phyloP scores from a whole-genome alignment of 2,329 filamentous ascomycete species.

The Incumbomyces delicatus region DNA sequence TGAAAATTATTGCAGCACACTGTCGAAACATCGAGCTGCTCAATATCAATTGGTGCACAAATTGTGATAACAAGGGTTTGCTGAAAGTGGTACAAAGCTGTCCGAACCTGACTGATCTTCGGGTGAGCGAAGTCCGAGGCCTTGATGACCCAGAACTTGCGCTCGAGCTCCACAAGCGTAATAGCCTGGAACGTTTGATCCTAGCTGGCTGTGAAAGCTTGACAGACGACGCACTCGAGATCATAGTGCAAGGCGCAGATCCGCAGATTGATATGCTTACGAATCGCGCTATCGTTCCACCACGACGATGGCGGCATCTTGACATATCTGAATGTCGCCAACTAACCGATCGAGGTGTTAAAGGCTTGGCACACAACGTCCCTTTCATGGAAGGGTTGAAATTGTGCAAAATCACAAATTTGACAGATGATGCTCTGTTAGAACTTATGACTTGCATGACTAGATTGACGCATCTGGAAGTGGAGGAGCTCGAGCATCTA shows the following conservation, averaged over 20 bases:
- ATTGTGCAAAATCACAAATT: slow-evolving; percentile 62
- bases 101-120: slow-evolving; percentile 62
- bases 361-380: slow-evolving; percentile 60
- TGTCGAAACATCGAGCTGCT: slow-evolving; percentile 75
- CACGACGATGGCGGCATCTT: slow-evolving; percentile 70
- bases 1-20: slow-evolving; percentile 72
- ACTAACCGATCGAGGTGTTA: slow-evolving; percentile 65
- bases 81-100: slow-evolving; percentile 64
- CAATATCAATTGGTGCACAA: slow-evolving; percentile 88
- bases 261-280: slow-evolving; percentile 75
- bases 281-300: slow-evolving; percentile 62
- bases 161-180: slow-evolving; percentile 64
- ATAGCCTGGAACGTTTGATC: slow-evolving; percentile 72
- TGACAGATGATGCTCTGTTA: slow-evolving; percentile 65
- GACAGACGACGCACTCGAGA: slow-evolving; percentile 61
- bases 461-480: slow-evolving; percentile 71
- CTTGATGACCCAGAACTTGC: slow-evolving; percentile 68
- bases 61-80: slow-evolving; percentile 69
- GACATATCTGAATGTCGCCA: slow-evolving; percentile 70
- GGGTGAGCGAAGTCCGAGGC: slow-evolving; percentile 70
- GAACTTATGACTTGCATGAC: slow-evolving; percentile 66
- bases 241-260: slow-evolving; percentile 64
- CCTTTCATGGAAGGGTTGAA: slow-evolving; percentile 75
- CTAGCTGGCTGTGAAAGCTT: slow-evolving; percentile 71
- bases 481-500: slow-evolving; percentile 73